These are phyloP conservation scores for Massarina eburnea DNA, from an alignment of 2,329 filamentous ascomycete genomes.

Conservation along the genomic window DNA sequence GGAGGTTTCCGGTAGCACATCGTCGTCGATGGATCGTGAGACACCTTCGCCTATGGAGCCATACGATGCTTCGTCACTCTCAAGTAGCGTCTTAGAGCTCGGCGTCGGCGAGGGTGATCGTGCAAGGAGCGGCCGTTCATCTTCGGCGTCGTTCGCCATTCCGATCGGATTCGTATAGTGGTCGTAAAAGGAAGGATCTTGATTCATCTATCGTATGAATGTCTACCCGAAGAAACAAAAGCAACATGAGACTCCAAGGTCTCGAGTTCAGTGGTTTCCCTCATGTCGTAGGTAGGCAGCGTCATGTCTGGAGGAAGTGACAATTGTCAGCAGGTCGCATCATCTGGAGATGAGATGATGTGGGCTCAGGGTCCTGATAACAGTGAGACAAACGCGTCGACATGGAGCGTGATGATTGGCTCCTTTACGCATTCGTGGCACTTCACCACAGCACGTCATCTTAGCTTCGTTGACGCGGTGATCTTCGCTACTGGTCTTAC, in stretches of 20 bases:
- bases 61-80: conserved; percentile 19
- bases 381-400: conserved; percentile 4
- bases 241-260: neutral
- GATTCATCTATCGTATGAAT: neutral
- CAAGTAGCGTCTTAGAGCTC: conserved; percentile 19
- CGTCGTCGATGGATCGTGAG: conserved; percentile 53
- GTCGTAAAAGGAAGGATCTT: conserved; percentile 1
- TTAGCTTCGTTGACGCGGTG: conserved; percentile 9
- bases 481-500: neutral
- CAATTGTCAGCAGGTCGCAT: conserved; percentile 35
- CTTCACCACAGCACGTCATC: conserved; percentile 8
- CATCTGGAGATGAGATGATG: conserved; percentile 21
- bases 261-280: neutral
- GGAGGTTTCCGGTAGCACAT: conserved; percentile 62
- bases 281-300: conserved; percentile 1
- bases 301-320: neutral
- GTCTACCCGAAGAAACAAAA: neutral
- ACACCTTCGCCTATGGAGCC: conserved; percentile 12
- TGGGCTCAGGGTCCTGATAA: conserved; percentile 4
- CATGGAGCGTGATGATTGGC: conserved; percentile 8
- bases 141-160: conserved; percentile 18
- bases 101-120: conserved; percentile 14
- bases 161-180: conserved; percentile 1
- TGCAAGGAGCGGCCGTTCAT: conserved; percentile 24
- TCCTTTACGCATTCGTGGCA: conserved; percentile 1